Percentiles rank a stretch among this genome's conserved stretches.
Evolutionary conservation across 1,139 yeast species (phyloP).

Genomic region (Blastobotrys serpentis): DNA sequence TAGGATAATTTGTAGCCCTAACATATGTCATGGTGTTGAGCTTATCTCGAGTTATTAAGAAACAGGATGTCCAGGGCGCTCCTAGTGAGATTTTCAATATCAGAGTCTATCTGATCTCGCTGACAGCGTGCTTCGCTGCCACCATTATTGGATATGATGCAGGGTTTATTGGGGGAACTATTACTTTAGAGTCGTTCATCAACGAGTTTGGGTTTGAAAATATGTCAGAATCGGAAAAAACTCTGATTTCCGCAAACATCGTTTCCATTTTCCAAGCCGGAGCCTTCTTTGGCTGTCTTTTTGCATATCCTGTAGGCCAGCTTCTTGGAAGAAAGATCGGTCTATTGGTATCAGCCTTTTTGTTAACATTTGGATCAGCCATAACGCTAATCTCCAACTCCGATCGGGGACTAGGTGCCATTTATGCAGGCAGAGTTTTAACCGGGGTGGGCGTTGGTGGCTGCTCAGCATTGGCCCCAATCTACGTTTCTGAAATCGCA

Average conservation of each 20-base stretch:
- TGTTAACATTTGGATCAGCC: neutral
- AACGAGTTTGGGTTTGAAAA: neutral
- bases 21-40: neutral
- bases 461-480: constrained; percentile 46
- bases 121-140: neutral
- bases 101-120: neutral
- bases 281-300: constrained; percentile 1
- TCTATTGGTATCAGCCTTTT: neutral
- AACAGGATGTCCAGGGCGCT: neutral
- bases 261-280: constrained; percentile 5
- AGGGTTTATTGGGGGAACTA: constrained; percentile 5
- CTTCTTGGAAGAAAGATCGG: constrained; percentile 1
- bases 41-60: neutral
- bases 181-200: neutral
- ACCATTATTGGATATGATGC: constrained; percentile 5
- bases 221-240: neutral
- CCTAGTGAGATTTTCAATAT: neutral
- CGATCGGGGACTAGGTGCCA: constrained; percentile 1
- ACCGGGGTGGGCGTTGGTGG: constrained; percentile 48
- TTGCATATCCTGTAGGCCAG: constrained; percentile 1
- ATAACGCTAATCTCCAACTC: neutral
- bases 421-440: constrained; percentile 41
- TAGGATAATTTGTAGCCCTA: neutral
- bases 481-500: constrained; percentile 45
- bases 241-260: neutral